Conservation (phyloP, 2,329 filamentous ascomycete species). For the Aspergillus caelatus region DNA sequence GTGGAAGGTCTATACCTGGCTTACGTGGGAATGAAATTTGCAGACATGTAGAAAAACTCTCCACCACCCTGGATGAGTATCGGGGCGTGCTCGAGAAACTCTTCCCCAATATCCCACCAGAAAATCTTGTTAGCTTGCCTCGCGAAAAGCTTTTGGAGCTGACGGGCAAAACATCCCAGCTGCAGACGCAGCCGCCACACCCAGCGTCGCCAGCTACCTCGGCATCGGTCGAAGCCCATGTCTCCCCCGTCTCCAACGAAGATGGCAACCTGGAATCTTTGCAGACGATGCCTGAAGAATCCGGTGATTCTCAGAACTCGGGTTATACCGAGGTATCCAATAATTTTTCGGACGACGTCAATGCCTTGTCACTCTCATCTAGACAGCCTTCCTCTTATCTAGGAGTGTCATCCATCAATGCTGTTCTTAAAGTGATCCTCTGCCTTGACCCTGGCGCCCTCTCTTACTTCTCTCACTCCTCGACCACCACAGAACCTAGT, state of each 20-base stretch:
- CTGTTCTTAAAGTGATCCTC: constrained; percentile 70
- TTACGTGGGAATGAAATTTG: constrained; percentile 4
- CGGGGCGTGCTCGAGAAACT: constrained; percentile 63
- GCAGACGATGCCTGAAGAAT: constrained; percentile 74
- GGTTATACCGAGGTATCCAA: constrained; percentile 59
- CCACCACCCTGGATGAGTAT: constrained; percentile 68
- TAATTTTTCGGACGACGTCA: constrained; percentile 71
- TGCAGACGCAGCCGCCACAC: constrained; percentile 38
- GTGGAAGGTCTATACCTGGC: constrained; percentile 18
- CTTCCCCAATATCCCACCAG: constrained; percentile 61
- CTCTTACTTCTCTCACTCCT: constrained; percentile 50
- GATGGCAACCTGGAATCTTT: constrained; percentile 61
- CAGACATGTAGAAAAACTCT: constrained; percentile 58
- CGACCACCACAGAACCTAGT: constrained; percentile 22
- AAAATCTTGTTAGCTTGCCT: constrained; percentile 56
- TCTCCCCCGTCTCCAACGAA: constrained; percentile 47
- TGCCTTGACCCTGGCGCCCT: constrained; percentile 56
- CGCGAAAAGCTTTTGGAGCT: constrained; percentile 63
- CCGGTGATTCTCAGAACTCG: constrained; percentile 44
- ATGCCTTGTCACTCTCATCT: constrained; percentile 65
- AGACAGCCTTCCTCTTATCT: constrained; percentile 68
- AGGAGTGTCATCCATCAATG: constrained; percentile 74
- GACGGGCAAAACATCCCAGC: constrained; percentile 37
- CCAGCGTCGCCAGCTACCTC: constrained; percentile 50
- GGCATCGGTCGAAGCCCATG: constrained; percentile 48